These are phyloP conservation scores for Globisporangium mamillatum DNA, from an alignment of 352 stramenopile species.

Conservation along the genomic window DNA sequence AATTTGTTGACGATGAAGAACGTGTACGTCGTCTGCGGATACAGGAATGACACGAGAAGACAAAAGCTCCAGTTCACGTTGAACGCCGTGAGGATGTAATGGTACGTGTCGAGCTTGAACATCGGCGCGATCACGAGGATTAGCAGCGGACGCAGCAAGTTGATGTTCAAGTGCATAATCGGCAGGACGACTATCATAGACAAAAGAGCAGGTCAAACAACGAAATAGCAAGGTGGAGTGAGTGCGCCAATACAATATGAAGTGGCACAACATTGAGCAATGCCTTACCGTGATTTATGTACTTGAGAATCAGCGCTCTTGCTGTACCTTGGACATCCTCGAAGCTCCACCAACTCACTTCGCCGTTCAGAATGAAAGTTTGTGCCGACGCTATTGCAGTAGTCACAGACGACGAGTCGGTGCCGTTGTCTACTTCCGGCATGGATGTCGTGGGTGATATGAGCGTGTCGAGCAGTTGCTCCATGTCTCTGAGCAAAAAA, in stretches of 20 bases:
- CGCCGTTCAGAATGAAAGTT: constrained; percentile 29
- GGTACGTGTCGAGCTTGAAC: constrained; percentile 73
- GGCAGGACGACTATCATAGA: constrained; percentile 45
- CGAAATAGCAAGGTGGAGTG: neutral
- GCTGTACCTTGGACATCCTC: constrained; percentile 51
- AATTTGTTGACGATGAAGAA: constrained; percentile 78
- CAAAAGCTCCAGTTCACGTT: constrained; percentile 65
- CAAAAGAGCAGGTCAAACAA: neutral
- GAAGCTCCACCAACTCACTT: constrained; percentile 58
- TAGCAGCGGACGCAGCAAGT: constrained; percentile 58
- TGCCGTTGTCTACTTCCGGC: neutral
- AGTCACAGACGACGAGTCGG: neutral
- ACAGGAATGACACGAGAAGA: constrained; percentile 57
- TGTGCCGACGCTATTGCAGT: constrained; percentile 6
- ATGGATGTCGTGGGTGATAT: neutral
- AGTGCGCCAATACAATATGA: neutral
- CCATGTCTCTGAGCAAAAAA: constrained; percentile 49
- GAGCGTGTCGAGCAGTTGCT: constrained; percentile 37
- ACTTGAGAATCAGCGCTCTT: constrained; percentile 37
- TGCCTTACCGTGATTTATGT: constrained; percentile 43
- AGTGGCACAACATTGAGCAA: neutral
- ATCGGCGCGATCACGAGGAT: constrained; percentile 59
- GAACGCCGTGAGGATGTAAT: constrained; percentile 67
- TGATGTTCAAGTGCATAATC: constrained; percentile 66
- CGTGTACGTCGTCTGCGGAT: constrained; percentile 49